Evolutionary conservation across 2,329 filamentous ascomycete genomes (phyloP), one percentile per base, ranked within the genome.

Genomic region (Paraconiothyrium brasiliense): DNA sequence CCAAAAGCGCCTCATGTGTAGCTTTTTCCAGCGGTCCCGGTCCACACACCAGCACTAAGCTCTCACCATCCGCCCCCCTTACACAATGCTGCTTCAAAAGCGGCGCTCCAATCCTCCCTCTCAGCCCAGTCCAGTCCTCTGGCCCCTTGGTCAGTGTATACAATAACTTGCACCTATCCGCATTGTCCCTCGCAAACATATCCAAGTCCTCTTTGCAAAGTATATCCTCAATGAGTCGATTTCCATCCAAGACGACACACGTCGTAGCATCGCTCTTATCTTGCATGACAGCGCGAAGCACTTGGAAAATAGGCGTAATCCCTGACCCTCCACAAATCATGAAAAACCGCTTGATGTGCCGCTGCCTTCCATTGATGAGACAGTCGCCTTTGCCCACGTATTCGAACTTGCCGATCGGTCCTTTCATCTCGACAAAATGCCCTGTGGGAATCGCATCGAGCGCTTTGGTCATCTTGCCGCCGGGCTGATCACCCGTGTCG

Each of bases 271-370:
- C 92, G 0, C 82, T 75, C 1, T 75, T 68, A 64, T 94, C 87
- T 49, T 85, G 83, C 76, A 93, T 85, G 0, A 96, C 86, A 0
- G 92, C 90, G 7, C 92, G 84, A 56, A 96, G 82, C 3, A 97
- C 91, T 72, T 95, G 92, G 75, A 90, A 95, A 65, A 97, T 92
- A 0, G 94, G 94, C n/a, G 94, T 97, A 71, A 97, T 91, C 0
- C 94, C 94, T n/a, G 88, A 92, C 6, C 94, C 94, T 14, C 86
- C 94, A 69, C 92, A 95, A 35, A 97, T 89, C 93, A 97, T 97
- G 73, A 91, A 83, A 76, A 97, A 92, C 13, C 85, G 85, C 56
- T 84, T 86, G 1, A 96, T 86, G 0, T 69, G 78, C 10, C 89
- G 82, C 60, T 82, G 76, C 22, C 81, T 83, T 0, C 86, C 86